Percentiles rank a stretch among this genome's conserved stretches.
Conservation (phyloP, 2,329 filamentous ascomycete genomes). For the Zelopaecilomyces penicillatus region DNA sequence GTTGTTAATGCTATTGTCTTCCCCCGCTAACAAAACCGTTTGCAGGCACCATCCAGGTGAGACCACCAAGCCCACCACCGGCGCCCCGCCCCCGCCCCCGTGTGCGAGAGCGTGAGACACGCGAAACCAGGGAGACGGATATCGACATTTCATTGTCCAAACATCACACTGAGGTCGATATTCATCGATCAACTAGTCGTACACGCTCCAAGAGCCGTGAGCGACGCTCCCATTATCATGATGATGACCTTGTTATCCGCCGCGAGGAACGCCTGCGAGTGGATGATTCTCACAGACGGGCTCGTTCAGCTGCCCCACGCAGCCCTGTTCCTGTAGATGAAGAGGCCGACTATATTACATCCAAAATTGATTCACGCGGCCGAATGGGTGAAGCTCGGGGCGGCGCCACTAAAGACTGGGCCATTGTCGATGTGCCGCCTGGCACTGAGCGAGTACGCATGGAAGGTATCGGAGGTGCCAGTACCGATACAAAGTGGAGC, state of each 20-base stretch:
- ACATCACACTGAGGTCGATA: conserved; percentile 49
- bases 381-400: conserved; percentile 66
- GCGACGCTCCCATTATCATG: conserved; percentile 35
- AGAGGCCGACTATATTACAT: conserved; percentile 55
- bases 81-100: conserved; percentile 39
- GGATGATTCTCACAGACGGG: conserved; percentile 34
- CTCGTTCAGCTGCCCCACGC: conserved; percentile 42
- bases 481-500: conserved; percentile 70
- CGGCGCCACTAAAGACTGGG: conserved; percentile 69
- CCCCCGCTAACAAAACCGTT: conserved; percentile 2
- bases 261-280: conserved; percentile 42
- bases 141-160: conserved; percentile 52
- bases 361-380: conserved; percentile 49
- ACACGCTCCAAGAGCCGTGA: conserved; percentile 30
- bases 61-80: conserved; percentile 38
- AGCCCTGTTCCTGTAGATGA: conserved; percentile 37
- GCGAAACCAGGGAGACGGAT: conserved; percentile 32
- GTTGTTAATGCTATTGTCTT: neutral
- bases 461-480: conserved; percentile 69
- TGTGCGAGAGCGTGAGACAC: conserved; percentile 36
- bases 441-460: conserved; percentile 75
- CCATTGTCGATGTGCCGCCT: conserved; percentile 74
- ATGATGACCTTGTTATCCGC: conserved; percentile 61
- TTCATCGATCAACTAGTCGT: conserved; percentile 32
- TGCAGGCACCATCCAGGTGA: conserved; percentile 36